phyloP scores from a whole-genome alignment of 495 filamentous ascomycete species.

The Polyplosphaeria fusca region DNA sequence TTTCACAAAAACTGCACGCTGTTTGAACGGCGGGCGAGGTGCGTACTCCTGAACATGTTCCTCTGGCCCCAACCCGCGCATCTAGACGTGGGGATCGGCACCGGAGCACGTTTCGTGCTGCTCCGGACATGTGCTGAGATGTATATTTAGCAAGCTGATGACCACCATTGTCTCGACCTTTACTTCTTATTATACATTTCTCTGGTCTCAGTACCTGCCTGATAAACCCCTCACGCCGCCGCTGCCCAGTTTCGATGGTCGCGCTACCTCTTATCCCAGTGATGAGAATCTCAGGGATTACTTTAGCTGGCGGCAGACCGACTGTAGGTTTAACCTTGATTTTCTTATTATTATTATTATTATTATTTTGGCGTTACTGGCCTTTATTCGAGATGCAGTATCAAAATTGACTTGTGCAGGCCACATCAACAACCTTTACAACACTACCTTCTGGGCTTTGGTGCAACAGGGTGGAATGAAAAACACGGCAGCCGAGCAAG shows the following conservation, averaged over 20 bases:
- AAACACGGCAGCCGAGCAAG: slow-evolving; percentile 71
- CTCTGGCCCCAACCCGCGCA: background rate
- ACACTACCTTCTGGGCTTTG: slow-evolving; percentile 92
- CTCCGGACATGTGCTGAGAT: background rate
- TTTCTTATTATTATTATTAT: too few species aligned
- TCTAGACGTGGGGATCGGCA: background rate
- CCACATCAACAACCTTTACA: slow-evolving; percentile 98
- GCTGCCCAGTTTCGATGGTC: slow-evolving; percentile 85
- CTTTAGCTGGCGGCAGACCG: slow-evolving; percentile 93
- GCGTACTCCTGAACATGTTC: slow-evolving; percentile 20
- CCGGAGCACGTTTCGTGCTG: background rate
- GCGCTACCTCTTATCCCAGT: slow-evolving; percentile 83
- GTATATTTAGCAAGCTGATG: slow-evolving; percentile 68
- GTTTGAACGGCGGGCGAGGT: slow-evolving; percentile 85
- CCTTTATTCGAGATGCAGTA: background rate
- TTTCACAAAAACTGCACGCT: slow-evolving; percentile 75
- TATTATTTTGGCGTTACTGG: too few species aligned
- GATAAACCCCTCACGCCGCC: slow-evolving; percentile 64
- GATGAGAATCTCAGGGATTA: slow-evolving; percentile 81
- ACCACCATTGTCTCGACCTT: slow-evolving; percentile 90
- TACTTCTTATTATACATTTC: slow-evolving; percentile 81
- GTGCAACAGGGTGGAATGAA: slow-evolving; percentile 73
- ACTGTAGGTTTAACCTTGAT: slow-evolving; percentile 61
- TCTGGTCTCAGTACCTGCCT: slow-evolving; percentile 76
- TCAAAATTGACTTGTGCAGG: slow-evolving; percentile 50